phyloP scores from a whole-genome alignment of 2,329 filamentous ascomycete genomes.

The Microsporum canis region DNA sequence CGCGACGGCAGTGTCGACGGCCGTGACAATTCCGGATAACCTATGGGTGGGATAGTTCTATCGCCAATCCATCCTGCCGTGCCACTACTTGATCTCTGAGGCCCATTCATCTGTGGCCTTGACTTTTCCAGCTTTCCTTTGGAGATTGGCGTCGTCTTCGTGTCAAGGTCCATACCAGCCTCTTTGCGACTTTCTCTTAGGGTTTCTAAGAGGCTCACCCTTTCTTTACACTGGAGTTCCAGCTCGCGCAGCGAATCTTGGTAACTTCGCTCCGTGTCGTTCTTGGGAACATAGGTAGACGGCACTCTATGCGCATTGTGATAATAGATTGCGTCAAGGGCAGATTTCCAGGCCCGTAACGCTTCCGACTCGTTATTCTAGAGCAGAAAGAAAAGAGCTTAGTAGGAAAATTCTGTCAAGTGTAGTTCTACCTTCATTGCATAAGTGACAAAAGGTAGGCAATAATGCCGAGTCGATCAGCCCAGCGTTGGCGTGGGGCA shows the following conservation, averaged over 20 bases:
- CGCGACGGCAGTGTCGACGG: conserved; percentile 45
- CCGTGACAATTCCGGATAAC: conserved; percentile 69
- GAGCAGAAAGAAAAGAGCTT: neutral
- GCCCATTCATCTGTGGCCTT: conserved; percentile 11
- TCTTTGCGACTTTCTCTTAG: conserved; percentile 56
- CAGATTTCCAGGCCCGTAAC: conserved; percentile 76
- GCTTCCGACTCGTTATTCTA: conserved; percentile 89
- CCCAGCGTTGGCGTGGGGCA: too few species aligned
- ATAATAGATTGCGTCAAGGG: conserved; percentile 78
- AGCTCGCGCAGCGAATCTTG: conserved; percentile 70
- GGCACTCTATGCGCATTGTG: conserved; percentile 67
- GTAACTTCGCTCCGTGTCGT: conserved; percentile 73
- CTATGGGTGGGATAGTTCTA: conserved; percentile 69
- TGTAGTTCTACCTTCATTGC: neutral
- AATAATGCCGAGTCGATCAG: neutral
- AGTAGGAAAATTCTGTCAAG: neutral
- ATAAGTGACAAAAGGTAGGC: conserved; percentile 2
- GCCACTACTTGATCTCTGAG: conserved; percentile 6
- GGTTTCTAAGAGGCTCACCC: conserved; percentile 77
- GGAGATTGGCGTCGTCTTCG: conserved; percentile 10
- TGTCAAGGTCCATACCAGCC: conserved; percentile 29
- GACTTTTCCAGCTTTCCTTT: conserved; percentile 17
- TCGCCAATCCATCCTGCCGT: conserved; percentile 58
- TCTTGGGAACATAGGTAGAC: conserved; percentile 56
- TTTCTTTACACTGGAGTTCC: conserved; percentile 85